These are phyloP conservation scores for Parietichytrium sp. DNA, from an alignment of 108 stramenopile genomes.

Conservation along the genomic window DNA sequence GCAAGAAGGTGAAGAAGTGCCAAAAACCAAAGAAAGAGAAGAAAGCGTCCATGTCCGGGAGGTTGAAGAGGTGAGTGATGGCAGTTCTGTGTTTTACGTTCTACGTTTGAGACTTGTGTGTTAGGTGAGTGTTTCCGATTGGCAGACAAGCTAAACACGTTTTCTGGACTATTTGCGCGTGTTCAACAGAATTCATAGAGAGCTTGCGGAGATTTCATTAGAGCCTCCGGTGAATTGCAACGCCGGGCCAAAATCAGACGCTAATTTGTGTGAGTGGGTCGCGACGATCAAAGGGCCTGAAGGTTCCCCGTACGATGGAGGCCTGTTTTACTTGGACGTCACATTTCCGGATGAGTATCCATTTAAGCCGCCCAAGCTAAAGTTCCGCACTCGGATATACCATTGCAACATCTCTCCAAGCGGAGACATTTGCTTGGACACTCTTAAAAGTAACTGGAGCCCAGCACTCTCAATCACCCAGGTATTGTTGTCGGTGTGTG, in stretches of 20 bases:
- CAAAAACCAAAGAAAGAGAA: no score
- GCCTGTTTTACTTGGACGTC: background rate
- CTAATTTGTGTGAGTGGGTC: conserved; percentile 21
- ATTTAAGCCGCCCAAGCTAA: conserved; percentile 92
- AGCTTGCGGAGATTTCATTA: conserved; percentile 18
- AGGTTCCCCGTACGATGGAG: background rate
- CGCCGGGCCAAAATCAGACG: background rate
- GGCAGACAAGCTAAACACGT: no score
- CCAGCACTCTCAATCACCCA: conserved; percentile 97
- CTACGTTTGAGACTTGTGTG: no score
- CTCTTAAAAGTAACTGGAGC: conserved; percentile 99
- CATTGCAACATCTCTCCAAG: conserved; percentile 98
- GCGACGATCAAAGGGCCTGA: conserved; percentile 13
- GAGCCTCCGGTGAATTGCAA: conserved; percentile 5
- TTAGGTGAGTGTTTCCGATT: no score
- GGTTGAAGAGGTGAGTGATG: no score
- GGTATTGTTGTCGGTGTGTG: conserved; percentile 95
- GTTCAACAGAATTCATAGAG: conserved; percentile 21
- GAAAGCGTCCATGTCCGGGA: no score
- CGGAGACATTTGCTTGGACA: conserved; percentile 97
- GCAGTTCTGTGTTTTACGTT: no score
- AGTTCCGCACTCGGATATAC: conserved; percentile 92
- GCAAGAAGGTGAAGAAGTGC: no score
- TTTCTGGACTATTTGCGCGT: no score
- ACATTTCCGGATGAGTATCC: conserved; percentile 65